phyloP scores from a whole-genome alignment of 208 protist species.

The Leishmania amazonensis region DNA sequence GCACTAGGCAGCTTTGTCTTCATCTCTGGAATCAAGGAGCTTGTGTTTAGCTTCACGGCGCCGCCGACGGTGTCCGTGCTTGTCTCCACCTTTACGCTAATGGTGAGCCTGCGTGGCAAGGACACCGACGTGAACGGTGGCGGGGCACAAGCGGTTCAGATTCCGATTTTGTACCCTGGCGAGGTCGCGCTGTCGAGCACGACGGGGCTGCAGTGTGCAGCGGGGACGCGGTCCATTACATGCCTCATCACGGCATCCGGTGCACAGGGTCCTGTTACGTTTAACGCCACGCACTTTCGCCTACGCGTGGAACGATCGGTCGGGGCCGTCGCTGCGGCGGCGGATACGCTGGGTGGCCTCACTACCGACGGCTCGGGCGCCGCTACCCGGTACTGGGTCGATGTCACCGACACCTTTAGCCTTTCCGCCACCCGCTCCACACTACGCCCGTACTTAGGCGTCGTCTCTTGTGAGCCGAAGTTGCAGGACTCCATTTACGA shows the following conservation, averaged over 20 bases:
- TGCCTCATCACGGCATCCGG: slow-evolving; percentile 42
- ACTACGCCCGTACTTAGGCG: slow-evolving; percentile 22
- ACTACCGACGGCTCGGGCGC: not conserved
- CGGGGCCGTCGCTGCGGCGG: not conserved
- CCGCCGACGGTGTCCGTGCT: slow-evolving; percentile 10
- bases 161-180: slow-evolving; percentile 44
- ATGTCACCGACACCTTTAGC: slow-evolving; percentile 4
- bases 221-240: slow-evolving; percentile 29
- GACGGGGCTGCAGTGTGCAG: slow-evolving; percentile 35
- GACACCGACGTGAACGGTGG: slow-evolving; percentile 4
- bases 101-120: slow-evolving; percentile 18
- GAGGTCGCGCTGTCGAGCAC: slow-evolving; percentile 28
- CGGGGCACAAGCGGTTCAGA: slow-evolving; percentile 12
- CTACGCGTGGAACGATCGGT: slow-evolving; percentile 30
- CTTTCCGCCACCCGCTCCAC: slow-evolving; percentile 7
- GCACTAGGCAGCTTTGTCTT: slow-evolving; percentile 43
- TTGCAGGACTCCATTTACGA: slow-evolving; percentile 29
- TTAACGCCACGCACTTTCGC: slow-evolving; percentile 38
- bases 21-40: slow-evolving; percentile 32
- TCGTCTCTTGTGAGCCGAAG: slow-evolving; percentile 34
- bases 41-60: slow-evolving; percentile 49
- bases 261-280: slow-evolving; percentile 34
- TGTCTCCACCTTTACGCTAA: slow-evolving; percentile 35
- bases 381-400: slow-evolving; percentile 1
- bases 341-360: not conserved